Percentiles rank a stretch among this genome's conserved stretches.
These are phyloP conservation scores for Clavulina sp. DNA, from an alignment of 768 basidiomycete genomes.

Conservation along the genomic window DNA sequence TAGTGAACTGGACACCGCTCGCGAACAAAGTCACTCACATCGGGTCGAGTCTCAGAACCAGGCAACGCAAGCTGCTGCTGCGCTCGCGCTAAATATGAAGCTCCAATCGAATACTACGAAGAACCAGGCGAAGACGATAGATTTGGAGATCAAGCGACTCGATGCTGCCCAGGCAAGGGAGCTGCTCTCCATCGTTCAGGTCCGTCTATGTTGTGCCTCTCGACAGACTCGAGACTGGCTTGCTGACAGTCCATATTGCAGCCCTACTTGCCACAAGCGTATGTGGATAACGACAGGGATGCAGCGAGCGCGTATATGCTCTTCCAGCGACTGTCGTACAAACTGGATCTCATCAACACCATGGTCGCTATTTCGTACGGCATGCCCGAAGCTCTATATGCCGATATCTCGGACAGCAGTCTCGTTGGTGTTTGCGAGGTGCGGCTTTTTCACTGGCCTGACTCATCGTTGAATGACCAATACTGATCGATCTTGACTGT, in stretches of 20 bases:
- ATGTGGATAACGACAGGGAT: slow-evolving; percentile 76
- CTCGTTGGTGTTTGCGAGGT: slow-evolving; percentile 94
- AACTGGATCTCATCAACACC: slow-evolving; percentile 71
- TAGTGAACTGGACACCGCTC: slow-evolving; percentile 74
- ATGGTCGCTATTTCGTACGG: slow-evolving; percentile 70
- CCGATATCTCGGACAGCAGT: slow-evolving; percentile 52
- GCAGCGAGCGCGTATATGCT: slow-evolving; percentile 81
- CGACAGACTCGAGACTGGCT: neutral
- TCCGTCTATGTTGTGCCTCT: slow-evolving; percentile 15
- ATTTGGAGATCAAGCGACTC: slow-evolving; percentile 71
- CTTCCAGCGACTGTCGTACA: slow-evolving; percentile 77
- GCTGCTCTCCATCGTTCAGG: slow-evolving; percentile 68
- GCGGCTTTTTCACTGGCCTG: slow-evolving; percentile 12
- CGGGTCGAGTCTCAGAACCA: slow-evolving; percentile 70
- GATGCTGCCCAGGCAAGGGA: slow-evolving; percentile 74
- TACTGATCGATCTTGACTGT: neutral
- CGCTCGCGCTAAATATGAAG: slow-evolving; percentile 89
- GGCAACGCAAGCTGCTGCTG: slow-evolving; percentile 74
- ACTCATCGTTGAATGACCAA: neutral
- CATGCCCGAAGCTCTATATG: slow-evolving; percentile 71
- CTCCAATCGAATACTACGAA: slow-evolving; percentile 82
- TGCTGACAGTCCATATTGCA: slow-evolving; percentile 17
- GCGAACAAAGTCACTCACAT: slow-evolving; percentile 69
- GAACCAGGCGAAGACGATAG: slow-evolving; percentile 77
- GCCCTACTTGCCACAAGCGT: slow-evolving; percentile 85